Evolutionary conservation across 306 rosid genomes (phyloP).

Genomic region (Gynostemma pentaphyllum): DNA sequence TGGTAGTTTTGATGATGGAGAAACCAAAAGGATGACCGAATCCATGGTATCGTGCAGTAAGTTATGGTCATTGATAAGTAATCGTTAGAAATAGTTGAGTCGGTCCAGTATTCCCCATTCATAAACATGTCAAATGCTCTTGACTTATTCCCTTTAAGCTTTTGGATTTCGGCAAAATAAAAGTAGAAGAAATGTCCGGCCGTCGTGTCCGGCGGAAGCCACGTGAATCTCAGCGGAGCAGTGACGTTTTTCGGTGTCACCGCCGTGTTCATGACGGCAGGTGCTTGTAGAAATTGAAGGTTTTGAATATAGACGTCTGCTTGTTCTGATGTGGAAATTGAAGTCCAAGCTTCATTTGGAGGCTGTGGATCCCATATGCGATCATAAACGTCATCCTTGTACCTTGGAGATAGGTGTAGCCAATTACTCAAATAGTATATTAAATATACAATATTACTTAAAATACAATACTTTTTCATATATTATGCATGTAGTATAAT

Average conservation of each 20-base stretch:
- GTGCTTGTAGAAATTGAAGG: slow-evolving; percentile 15
- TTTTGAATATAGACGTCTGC: not conserved
- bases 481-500: no score
- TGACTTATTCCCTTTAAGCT: slow-evolving; percentile 17
- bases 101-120: slow-evolving; percentile 14
- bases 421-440: no score
- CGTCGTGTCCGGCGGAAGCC: not conserved
- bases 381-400: slow-evolving; percentile 25
- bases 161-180: slow-evolving; percentile 35
- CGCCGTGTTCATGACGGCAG: slow-evolving; percentile 28
- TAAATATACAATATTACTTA: no score
- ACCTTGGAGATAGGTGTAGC: no score
- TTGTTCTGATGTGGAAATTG: slow-evolving; percentile 1
- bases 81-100: not conserved
- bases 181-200: slow-evolving; percentile 16
- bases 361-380: slow-evolving; percentile 26
- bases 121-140: slow-evolving; percentile 22
- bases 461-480: no score
- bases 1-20: slow-evolving; percentile 7
- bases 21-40: not conserved
- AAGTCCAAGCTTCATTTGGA: not conserved
- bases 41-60: not conserved
- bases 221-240: slow-evolving; percentile 10
- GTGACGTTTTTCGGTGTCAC: slow-evolving; percentile 9
- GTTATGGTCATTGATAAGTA: slow-evolving; percentile 9